Base-by-base conservation (phyloP, 352 stramenopile genomes). In the Thraustotheca clavata region DNA sequence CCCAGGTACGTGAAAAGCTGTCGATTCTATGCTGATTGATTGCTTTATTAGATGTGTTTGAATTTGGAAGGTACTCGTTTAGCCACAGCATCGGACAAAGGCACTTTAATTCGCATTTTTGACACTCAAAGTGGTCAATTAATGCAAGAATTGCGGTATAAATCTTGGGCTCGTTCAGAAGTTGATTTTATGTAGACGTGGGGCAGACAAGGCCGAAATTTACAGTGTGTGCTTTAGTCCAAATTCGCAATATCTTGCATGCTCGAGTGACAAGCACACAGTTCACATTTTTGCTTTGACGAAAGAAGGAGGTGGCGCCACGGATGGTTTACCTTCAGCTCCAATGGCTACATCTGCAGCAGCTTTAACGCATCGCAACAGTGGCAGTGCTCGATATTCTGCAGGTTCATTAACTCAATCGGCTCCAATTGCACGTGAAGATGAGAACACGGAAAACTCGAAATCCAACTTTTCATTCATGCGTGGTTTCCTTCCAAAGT, bases 71-170 rank as follows among this genome's bases (percentile, higher is more conserved):
- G 97, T 49, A 96, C 87, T 39, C 80, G 91, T 24, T 71, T 99
- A 14, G 96, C 96, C 4, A 99, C 96, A 5, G 93, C 96, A 4
- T 98, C 87, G 4, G 93, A 98, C 73, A 98, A 98, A 68, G 97
- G 97, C 32, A 99, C 97, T 11, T 77, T 99, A 4, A 97, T 99
- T 67, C 87, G 97, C 43, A 87, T 99, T 18, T 99, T 98, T 68
- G 92, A 98, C 73, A 98, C 96, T 0, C 81, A 96, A 68, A 96
- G 79, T 34, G 94, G 95, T 36, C 82, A 92, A 62, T 87, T 97
- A 59, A 82, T 91, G 68, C 88, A 96, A 50, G 83, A 95, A 52
- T 67, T 94, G 55, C 73, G 79, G 84, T 83, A 49, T 70, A 67
- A 76, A 71, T 48, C 14, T n/a, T 16, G 12, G 14, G 18, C 33